Percentiles rank a stretch among this genome's conserved stretches.
Evolutionary conservation across 2,329 filamentous ascomycete species (phyloP).

Genomic region (Diaporthe aspalathi): DNA sequence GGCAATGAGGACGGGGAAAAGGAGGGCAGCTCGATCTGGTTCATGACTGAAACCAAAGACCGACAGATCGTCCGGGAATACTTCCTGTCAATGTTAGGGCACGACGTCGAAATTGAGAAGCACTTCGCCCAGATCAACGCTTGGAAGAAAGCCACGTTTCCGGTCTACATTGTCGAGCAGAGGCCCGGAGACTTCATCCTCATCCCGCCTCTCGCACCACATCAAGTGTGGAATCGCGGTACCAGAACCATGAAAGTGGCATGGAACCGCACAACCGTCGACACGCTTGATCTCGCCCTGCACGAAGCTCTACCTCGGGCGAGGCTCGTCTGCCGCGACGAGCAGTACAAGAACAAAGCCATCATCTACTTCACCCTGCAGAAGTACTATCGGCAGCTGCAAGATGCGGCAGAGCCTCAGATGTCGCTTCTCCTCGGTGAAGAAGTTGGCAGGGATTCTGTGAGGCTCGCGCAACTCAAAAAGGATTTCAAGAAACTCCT

Average conservation of each 20-base stretch:
- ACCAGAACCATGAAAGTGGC: constrained; percentile 97
- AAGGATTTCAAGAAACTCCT: constrained; percentile 88
- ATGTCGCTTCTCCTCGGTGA: constrained; percentile 61
- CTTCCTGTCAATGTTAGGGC: constrained; percentile 90
- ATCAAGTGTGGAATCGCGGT: constrained; percentile 98
- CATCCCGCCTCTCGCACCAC: constrained; percentile 90
- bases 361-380: constrained; percentile 89
- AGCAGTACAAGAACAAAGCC: constrained; percentile 99
- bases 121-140: constrained; percentile 96
- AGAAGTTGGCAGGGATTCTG: constrained; percentile 54
- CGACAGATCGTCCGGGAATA: constrained; percentile 91
- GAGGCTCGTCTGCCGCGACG: constrained; percentile 91
- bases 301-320: constrained; percentile 90
- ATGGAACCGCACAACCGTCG: constrained; percentile 95
- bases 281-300: constrained; percentile 88
- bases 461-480: constrained; percentile 72
- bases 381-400: constrained; percentile 77
- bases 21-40: constrained; percentile 93
- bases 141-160: constrained; percentile 95
- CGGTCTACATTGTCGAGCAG: constrained; percentile 93
- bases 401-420: constrained; percentile 62
- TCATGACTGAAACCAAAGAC: constrained; percentile 98
- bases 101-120: constrained; percentile 96
- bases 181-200: constrained; percentile 91
- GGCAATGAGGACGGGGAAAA: constrained; percentile 78